Conservation (phyloP, 805 yeast genomes). For the Candida rishiriensis region DNA sequence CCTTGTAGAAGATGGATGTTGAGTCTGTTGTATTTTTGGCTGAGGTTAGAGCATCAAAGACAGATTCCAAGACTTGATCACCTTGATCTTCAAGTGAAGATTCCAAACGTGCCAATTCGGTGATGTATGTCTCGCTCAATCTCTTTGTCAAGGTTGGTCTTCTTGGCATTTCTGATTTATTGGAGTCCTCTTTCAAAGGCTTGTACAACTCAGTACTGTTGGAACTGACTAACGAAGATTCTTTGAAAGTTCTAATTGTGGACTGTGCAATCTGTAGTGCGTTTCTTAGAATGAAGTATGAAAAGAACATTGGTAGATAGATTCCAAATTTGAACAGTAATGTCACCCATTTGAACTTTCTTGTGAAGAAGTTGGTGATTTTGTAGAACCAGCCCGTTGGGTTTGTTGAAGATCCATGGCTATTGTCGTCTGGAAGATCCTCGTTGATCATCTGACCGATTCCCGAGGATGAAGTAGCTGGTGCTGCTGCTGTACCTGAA, state of each 20-base stretch:
- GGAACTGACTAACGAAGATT: conserved; percentile 24
- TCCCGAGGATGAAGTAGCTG: conserved; percentile 3
- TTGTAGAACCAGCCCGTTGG: neutral
- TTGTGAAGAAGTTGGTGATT: conserved; percentile 11
- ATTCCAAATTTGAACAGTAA: conserved; percentile 43
- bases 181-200: conserved; percentile 7
- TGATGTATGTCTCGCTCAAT: conserved; percentile 23
- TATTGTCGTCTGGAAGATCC: conserved; percentile 17
- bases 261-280: conserved; percentile 35
- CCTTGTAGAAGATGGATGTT: conserved; percentile 13
- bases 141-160: conserved; percentile 23
- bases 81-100: conserved; percentile 53
- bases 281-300: conserved; percentile 47
- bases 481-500: neutral
- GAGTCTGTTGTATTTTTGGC: conserved; percentile 19
- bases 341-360: conserved; percentile 45
- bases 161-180: neutral
- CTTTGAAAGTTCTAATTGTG: conserved; percentile 25
- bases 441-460: conserved; percentile 16
- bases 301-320: conserved; percentile 59
- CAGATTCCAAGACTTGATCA: conserved; percentile 60
- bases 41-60: conserved; percentile 52
- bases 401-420: neutral
- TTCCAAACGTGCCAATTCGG: conserved; percentile 31
- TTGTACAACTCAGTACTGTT: conserved; percentile 12